Evolutionary conservation across 139 green algal genomes (phyloP).

Genomic region (Pleodorina starrii): DNA sequence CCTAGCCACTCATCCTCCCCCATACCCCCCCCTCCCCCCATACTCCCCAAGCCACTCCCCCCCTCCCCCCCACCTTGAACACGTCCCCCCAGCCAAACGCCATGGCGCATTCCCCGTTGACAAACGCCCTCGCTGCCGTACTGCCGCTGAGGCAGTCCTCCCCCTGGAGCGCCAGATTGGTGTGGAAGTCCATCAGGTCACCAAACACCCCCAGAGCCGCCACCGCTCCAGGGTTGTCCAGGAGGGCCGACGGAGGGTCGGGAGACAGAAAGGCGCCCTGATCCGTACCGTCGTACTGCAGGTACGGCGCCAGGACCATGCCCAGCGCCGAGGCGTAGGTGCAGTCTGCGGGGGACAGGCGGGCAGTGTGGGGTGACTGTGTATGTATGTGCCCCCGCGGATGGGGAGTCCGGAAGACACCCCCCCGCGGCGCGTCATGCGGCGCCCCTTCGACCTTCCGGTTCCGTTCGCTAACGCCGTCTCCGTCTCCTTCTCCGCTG

Average conservation of each 20-base stretch:
- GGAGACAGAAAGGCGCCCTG: conserved; percentile 41
- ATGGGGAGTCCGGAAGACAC: too few relatives aligned
- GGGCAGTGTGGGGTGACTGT: too few relatives aligned
- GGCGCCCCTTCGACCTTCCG: too few relatives aligned
- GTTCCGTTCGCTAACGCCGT: too few relatives aligned
- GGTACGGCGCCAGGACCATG: conserved; percentile 49
- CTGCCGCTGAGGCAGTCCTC: conserved; percentile 13
- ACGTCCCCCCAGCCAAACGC: conserved; percentile 41
- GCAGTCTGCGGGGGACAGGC: conserved; percentile 33
- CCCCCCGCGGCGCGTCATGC: too few relatives aligned
- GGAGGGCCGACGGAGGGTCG: neutral
- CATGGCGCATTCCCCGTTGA: conserved; percentile 19
- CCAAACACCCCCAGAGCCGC: conserved; percentile 18
- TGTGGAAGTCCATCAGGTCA: conserved; percentile 37
- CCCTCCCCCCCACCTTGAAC: conserved; percentile 38
- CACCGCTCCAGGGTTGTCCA: conserved; percentile 34
- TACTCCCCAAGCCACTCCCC: neutral
- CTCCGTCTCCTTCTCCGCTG: too few relatives aligned
- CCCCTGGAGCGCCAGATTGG: neutral
- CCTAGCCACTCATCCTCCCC: too few relatives aligned
- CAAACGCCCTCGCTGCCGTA: neutral
- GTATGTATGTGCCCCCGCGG: too few relatives aligned
- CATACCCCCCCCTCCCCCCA: neutral
- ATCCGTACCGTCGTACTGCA: conserved; percentile 36
- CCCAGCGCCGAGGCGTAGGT: conserved; percentile 32